Evolutionary conservation across 2,329 filamentous ascomycete genomes (phyloP).

Genomic region (Cyanodermella asteris): DNA sequence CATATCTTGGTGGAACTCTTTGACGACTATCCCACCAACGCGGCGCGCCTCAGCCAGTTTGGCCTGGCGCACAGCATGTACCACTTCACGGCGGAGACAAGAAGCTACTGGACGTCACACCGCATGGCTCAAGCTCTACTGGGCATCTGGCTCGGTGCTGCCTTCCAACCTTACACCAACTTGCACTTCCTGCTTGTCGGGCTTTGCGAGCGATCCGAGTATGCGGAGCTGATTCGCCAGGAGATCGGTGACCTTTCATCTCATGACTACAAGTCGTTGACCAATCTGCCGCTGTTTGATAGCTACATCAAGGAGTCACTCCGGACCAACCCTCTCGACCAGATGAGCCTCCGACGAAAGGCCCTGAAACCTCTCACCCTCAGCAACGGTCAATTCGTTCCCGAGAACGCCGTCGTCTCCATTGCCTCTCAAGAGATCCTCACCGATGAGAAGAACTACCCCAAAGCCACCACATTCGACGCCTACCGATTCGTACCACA

Average conservation of each 20-base stretch:
- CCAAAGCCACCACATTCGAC: constrained; percentile 4
- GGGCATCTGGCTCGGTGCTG: too few relatives aligned
- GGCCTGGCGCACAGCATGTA: too few relatives aligned
- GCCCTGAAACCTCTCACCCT: constrained; percentile 6
- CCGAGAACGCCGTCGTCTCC: constrained; percentile 1
- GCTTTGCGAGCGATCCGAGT: constrained; percentile 4
- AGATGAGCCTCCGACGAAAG: constrained; percentile 6
- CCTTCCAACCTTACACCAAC: too few relatives aligned
- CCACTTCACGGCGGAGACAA: neutral
- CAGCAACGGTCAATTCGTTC: constrained; percentile 1
- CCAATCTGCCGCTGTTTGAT: constrained; percentile 5
- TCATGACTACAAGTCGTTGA: constrained; percentile 3
- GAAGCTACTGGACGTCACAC: constrained; percentile 2
- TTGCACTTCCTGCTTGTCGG: constrained; percentile 7
- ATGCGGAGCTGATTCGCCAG: constrained; percentile 2
- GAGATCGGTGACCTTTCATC: constrained; percentile 3
- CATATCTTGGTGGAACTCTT: too few relatives aligned
- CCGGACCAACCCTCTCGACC: constrained; percentile 7
- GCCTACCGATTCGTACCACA: constrained; percentile 1
- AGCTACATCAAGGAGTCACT: constrained; percentile 8
- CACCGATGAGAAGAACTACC: constrained; percentile 4
- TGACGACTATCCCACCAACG: too few relatives aligned
- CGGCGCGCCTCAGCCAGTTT: too few relatives aligned
- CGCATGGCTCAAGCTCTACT: constrained; percentile 6
- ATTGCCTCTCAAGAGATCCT: constrained; percentile 7